phyloP scores from a whole-genome alignment of 345 rosid species.

The Hibiscus mutabilis region DNA sequence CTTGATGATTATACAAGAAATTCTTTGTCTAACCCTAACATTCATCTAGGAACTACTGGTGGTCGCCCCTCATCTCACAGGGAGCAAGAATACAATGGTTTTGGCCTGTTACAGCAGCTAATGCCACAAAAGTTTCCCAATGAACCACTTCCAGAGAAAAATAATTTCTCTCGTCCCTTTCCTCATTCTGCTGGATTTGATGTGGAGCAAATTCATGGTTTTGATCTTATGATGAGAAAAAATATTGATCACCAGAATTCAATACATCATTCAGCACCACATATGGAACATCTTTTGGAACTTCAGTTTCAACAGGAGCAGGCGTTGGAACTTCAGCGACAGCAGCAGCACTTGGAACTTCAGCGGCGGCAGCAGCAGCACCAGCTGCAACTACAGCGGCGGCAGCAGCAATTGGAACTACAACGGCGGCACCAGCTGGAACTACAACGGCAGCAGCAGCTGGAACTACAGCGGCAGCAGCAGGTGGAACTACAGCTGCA shows the following conservation, averaged over 20 bases:
- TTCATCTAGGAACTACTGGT: conserved; percentile 25
- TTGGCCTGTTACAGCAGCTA: conserved; percentile 31
- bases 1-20: conserved; percentile 21
- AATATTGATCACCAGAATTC: conserved; percentile 15
- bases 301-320: not conserved
- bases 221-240: conserved; percentile 18
- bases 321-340: not conserved
- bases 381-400: conserved; percentile 16
- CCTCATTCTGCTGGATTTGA: conserved; percentile 24
- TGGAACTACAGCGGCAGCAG: not conserved
- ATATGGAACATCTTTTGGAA: conserved; percentile 28
- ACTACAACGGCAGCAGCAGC: not conserved
- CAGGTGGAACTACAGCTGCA: not conserved
- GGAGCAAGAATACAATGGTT: conserved; percentile 28
- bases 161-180: conserved; percentile 17
- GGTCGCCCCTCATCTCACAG: conserved; percentile 28
- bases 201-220: conserved; percentile 21
- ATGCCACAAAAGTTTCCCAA: conserved; percentile 31
- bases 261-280: conserved; percentile 19
- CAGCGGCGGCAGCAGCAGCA: conserved; percentile 22
- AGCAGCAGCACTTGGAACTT: conserved; percentile 3
- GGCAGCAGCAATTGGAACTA: not conserved
- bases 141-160: conserved; percentile 29
- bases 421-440: not conserved
- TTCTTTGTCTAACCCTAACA: conserved; percentile 16